These are phyloP conservation scores for Ogataea methanolica DNA, from an alignment of 805 yeast genomes.

Conservation along the genomic window DNA sequence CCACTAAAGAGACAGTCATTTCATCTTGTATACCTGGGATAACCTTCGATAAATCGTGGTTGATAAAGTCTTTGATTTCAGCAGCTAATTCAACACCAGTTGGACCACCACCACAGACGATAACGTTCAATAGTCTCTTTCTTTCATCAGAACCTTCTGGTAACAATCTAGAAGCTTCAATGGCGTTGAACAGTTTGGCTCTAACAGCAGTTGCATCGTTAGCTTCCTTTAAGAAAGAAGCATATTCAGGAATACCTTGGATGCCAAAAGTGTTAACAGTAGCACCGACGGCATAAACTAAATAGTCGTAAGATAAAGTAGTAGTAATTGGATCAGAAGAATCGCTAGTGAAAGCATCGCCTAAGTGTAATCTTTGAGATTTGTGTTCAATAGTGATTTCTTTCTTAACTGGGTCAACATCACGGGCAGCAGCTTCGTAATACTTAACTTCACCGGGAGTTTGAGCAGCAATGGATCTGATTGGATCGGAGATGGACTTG, in stretches of 20 bases:
- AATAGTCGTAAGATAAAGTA: constrained; percentile 65
- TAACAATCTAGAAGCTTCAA: constrained; percentile 82
- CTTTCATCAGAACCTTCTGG: constrained; percentile 72
- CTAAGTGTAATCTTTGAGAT: constrained; percentile 49
- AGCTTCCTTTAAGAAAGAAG: constrained; percentile 85
- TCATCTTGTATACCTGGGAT: constrained; percentile 82
- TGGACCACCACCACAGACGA: constrained; percentile 98
- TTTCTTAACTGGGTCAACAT: constrained; percentile 70
- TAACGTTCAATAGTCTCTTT: constrained; percentile 77
- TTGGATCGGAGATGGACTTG: constrained; percentile 92
- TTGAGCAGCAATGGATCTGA: constrained; percentile 76
- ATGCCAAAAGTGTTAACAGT: constrained; percentile 92
- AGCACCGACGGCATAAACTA: constrained; percentile 93
- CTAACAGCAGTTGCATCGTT: constrained; percentile 84
- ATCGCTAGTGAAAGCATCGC: constrained; percentile 47
- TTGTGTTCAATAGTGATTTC: constrained; percentile 56
- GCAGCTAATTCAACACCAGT: constrained; percentile 98
- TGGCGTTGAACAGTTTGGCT: constrained; percentile 74
- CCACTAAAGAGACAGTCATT: constrained; percentile 78
- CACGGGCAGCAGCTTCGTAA: constrained; percentile 87
- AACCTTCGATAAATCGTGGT: constrained; percentile 85
- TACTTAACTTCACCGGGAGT: constrained; percentile 73
- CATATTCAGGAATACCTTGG: constrained; percentile 88
- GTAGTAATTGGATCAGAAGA: constrained; percentile 39
- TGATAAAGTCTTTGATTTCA: constrained; percentile 89